These are phyloP conservation scores for Nakaseomyces sp. DNA, from an alignment of 1,139 yeast genomes.

Conservation along the genomic window DNA sequence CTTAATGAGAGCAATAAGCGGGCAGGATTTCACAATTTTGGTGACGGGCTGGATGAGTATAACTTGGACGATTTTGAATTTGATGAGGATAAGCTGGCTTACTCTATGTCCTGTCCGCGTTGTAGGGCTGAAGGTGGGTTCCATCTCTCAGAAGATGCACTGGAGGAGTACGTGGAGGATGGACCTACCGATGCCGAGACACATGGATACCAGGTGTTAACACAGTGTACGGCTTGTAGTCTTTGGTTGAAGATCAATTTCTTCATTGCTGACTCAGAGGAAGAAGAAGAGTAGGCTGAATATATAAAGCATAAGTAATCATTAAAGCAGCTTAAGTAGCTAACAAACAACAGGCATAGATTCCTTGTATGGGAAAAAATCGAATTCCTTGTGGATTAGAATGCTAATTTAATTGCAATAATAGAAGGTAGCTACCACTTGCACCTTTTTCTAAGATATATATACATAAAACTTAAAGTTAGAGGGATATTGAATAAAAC, in stretches of 20 bases:
- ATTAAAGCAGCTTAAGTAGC: no score
- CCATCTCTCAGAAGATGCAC: conserved; percentile 48
- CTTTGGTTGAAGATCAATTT: conserved; percentile 69
- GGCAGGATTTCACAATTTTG: conserved; percentile 44
- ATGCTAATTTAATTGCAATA: no score
- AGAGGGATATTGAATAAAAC: no score
- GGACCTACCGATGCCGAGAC: conserved; percentile 43
- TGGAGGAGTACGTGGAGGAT: conserved; percentile 46
- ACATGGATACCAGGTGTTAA: conserved; percentile 51
- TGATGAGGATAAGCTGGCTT: conserved; percentile 22
- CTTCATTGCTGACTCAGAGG: conserved; percentile 33
- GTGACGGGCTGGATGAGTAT: conserved; percentile 59
- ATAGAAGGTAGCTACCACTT: no score
- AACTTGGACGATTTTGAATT: conserved; percentile 52
- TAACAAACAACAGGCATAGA: no score
- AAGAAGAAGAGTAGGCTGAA: conserved; percentile 8
- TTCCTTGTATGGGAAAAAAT: no score
- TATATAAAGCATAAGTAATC: no score
- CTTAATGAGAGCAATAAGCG: conserved; percentile 36
- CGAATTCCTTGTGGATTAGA: no score
- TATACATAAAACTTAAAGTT: no score
- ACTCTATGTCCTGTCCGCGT: conserved; percentile 57
- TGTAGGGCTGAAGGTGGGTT: conserved; percentile 55
- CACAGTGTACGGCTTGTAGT: conserved; percentile 77
- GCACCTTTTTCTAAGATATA: no score